These are phyloP conservation scores for Solanum peruvianum DNA, from an alignment of 257 asterid species.

Conservation along the genomic window DNA sequence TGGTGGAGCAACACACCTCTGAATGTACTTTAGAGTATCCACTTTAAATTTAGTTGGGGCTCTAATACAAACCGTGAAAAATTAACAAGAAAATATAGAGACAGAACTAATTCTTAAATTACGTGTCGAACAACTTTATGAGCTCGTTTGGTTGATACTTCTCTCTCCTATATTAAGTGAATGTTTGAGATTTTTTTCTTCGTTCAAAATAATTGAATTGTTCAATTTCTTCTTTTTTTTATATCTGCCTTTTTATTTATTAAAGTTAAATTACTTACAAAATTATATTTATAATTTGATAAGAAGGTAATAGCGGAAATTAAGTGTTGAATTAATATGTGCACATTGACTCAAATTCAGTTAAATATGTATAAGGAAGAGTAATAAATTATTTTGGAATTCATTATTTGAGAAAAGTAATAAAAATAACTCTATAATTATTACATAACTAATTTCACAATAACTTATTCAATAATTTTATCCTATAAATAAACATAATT, in stretches of 20 bases:
- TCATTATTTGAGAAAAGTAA: not conserved
- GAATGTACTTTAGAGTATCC: not conserved
- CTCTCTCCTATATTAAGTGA: not conserved
- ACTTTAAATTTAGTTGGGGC: no score
- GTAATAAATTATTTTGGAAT: not conserved
- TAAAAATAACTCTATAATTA: not conserved
- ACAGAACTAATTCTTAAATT: not conserved
- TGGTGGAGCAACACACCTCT: not conserved
- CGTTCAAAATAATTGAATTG: no score
- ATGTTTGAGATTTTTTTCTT: no score
- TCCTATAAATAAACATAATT: not conserved
- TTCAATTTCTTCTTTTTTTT: no score
- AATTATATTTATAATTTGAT: no score
- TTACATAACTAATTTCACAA: not conserved
- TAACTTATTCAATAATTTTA: rapidly evolving
- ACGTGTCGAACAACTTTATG: not conserved
- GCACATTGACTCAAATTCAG: no score
- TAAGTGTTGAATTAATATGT: no score
- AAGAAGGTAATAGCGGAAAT: no score
- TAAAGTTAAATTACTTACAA: no score
- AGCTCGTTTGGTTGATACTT: not conserved
- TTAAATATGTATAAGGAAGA: not conserved
- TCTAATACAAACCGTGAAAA: no score
- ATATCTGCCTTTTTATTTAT: rapidly evolving
- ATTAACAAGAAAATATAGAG: not conserved